These are phyloP conservation scores for Senecio squalidus DNA, from an alignment of 140 eudicot species.

Conservation along the genomic window DNA sequence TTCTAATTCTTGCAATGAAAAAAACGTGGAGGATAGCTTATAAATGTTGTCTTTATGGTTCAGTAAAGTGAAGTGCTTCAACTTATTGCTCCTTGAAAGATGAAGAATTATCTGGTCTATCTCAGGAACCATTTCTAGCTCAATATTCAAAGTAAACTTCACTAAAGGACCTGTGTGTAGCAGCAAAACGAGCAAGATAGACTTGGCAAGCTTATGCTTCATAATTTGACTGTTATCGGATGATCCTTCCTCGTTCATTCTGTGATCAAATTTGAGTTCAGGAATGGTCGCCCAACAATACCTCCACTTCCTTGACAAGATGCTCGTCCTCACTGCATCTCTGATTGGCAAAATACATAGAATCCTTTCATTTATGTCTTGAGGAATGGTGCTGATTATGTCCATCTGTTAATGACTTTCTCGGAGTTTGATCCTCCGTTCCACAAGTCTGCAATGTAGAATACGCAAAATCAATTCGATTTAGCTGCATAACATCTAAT, in stretches of 20 bases:
- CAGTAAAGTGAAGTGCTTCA: neutral
- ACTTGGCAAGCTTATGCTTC: neutral
- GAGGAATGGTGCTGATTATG: too few species aligned
- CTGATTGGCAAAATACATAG: neutral
- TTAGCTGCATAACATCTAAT: neutral
- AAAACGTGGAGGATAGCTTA: too few species aligned
- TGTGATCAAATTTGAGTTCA: neutral
- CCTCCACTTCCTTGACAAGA: neutral
- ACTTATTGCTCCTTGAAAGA: neutral
- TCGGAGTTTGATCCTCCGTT: neutral
- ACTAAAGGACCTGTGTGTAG: too few species aligned
- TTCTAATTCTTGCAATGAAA: neutral
- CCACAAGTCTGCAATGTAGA: neutral
- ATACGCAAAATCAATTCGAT: neutral
- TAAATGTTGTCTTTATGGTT: too few species aligned
- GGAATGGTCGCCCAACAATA: neutral
- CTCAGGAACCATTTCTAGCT: too few species aligned
- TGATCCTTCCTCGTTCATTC: neutral
- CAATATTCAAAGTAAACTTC: too few species aligned
- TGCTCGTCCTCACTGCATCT: neutral
- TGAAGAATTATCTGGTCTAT: neutral
- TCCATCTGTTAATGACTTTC: neutral
- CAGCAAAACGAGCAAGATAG: neutral
- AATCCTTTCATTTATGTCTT: neutral
- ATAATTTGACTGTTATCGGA: neutral